phyloP scores from a whole-genome alignment of 2,329 filamentous ascomycete genomes.

The Corniculantispora saksenae region DNA sequence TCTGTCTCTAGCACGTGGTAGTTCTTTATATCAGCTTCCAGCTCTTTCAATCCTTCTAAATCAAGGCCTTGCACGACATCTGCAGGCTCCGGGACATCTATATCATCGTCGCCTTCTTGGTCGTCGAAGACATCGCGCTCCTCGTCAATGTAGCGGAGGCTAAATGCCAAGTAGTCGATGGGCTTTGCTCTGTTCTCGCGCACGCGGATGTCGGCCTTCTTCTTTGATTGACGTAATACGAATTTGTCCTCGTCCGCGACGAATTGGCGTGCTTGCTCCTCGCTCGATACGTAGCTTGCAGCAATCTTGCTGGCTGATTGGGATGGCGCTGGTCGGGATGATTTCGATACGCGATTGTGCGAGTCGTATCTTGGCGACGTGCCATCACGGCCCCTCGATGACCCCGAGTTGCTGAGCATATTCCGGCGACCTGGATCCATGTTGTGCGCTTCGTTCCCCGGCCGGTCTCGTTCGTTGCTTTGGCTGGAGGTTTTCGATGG shows the following conservation, averaged over 20 bases:
- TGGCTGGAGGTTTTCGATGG: background rate
- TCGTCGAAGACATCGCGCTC: constrained; percentile 86
- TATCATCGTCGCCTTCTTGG: constrained; percentile 68
- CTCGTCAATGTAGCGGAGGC: constrained; percentile 81
- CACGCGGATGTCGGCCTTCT: constrained; percentile 93
- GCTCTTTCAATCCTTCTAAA: constrained; percentile 66
- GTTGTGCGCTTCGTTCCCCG: constrained; percentile 13
- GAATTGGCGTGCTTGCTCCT: constrained; percentile 78
- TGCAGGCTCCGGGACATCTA: constrained; percentile 78
- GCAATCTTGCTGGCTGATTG: constrained; percentile 30
- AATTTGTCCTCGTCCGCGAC: constrained; percentile 95
- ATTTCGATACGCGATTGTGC: constrained; percentile 58
- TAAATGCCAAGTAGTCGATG: constrained; percentile 92
- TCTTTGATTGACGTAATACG: constrained; percentile 94
- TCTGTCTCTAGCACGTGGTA: constrained; percentile 82
- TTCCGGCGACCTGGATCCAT: constrained; percentile 59
- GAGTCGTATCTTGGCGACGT: constrained; percentile 58
- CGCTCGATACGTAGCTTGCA: constrained; percentile 63
- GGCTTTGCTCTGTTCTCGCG: constrained; percentile 87
- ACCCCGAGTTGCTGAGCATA: constrained; percentile 48
- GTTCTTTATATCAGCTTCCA: constrained; percentile 79
- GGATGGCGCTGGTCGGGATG: constrained; percentile 35
- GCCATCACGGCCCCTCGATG: constrained; percentile 47
- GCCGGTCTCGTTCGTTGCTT: background rate
- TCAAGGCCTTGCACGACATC: constrained; percentile 75